phyloP scores from a whole-genome alignment of 2,329 filamentous ascomycete species.

The Bipolaris sorokiniana region DNA sequence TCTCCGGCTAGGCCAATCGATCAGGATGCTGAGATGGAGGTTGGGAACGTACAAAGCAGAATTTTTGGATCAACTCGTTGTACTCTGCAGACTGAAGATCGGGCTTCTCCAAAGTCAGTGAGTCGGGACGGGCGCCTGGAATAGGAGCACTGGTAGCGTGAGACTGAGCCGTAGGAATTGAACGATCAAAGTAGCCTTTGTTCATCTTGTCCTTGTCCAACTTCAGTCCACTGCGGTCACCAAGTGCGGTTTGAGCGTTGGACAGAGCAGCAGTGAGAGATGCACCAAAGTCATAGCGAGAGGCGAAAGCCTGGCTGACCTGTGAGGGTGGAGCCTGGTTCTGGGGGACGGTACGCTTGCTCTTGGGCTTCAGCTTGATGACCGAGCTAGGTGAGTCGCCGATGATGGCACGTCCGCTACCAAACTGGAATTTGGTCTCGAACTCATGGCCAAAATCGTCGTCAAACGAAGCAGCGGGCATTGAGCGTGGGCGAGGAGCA shows the following conservation, averaged over 20 bases:
- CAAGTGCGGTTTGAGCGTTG: conserved; percentile 69
- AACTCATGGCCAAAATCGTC: conserved; percentile 72
- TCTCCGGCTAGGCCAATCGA: conserved; percentile 46
- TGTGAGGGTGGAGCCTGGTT: conserved; percentile 59
- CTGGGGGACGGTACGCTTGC: conserved; percentile 66
- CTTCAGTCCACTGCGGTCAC: conserved; percentile 61
- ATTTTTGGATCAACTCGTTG: conserved; percentile 96
- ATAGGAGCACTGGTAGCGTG: conserved; percentile 40
- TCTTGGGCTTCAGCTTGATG: conserved; percentile 73
- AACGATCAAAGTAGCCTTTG: conserved; percentile 47
- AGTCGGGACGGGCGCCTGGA: conserved; percentile 58
- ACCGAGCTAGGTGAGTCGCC: conserved; percentile 65
- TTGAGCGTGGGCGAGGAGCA: conserved; percentile 56
- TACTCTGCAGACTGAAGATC: conserved; percentile 87
- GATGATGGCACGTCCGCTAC: conserved; percentile 50
- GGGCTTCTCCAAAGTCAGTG: conserved; percentile 65
- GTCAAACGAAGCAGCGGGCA: conserved; percentile 62
- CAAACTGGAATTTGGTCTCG: conserved; percentile 55
- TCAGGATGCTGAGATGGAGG: conserved; percentile 39
- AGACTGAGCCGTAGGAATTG: conserved; percentile 48
- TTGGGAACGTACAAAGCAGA: conserved; percentile 94
- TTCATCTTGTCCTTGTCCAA: conserved; percentile 27
- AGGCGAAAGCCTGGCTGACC: conserved; percentile 78
- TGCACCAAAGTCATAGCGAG: conserved; percentile 95
- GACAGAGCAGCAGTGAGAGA: conserved; percentile 84